phyloP scores from a whole-genome alignment of 495 filamentous ascomycete genomes.

The Chaetomium cochliodes region DNA sequence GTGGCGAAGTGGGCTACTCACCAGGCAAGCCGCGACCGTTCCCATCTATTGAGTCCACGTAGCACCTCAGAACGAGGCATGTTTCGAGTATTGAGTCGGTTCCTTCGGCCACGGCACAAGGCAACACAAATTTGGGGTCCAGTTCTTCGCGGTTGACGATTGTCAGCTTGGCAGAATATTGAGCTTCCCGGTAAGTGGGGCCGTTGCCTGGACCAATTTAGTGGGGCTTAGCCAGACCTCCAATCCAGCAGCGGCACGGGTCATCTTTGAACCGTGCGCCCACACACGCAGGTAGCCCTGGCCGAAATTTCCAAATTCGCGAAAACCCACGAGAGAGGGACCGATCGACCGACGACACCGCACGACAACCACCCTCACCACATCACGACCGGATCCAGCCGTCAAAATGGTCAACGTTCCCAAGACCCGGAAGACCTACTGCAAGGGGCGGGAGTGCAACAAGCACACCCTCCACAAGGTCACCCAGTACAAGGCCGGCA shows the following conservation, averaged over 20 bases:
- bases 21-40: too few relatives aligned
- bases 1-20: too few relatives aligned
- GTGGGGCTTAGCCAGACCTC: background rate
- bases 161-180: background rate
- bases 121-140: too few relatives aligned
- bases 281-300: slow-evolving; percentile 32
- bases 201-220: background rate
- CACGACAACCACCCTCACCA: slow-evolving; percentile 32
- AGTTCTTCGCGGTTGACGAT: too few relatives aligned
- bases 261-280: slow-evolving; percentile 33
- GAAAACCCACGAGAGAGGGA: slow-evolving; percentile 27
- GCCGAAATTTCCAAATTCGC: slow-evolving; percentile 38
- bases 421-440: slow-evolving; percentile 58
- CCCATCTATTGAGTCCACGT: too few relatives aligned
- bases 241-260: slow-evolving; percentile 23
- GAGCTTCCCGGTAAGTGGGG: background rate
- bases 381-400: slow-evolving; percentile 34
- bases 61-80: too few relatives aligned
- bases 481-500: slow-evolving; percentile 83
- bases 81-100: too few relatives aligned
- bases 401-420: slow-evolving; percentile 48
- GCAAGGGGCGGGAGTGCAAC: slow-evolving; percentile 91
- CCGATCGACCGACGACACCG: slow-evolving; percentile 30
- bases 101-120: too few relatives aligned
- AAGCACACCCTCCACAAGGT: slow-evolving; percentile 95